Evolutionary conservation across 2,329 filamentous ascomycete species (phyloP).

Genomic region (Lachnellula subtilissima): DNA sequence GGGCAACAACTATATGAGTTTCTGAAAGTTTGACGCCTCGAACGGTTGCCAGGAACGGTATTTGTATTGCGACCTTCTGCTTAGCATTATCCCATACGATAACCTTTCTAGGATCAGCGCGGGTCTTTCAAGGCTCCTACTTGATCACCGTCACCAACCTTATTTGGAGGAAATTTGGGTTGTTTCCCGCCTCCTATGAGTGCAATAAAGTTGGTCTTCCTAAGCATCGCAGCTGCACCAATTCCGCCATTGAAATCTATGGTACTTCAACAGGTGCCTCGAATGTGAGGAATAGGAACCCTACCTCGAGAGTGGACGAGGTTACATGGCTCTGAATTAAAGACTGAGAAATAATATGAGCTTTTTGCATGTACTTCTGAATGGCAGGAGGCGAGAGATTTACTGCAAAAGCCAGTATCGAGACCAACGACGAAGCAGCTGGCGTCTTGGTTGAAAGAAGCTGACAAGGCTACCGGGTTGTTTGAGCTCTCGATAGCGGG

Average conservation of each 20-base stretch:
- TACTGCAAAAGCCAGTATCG: constrained; percentile 80
- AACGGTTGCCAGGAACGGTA: constrained; percentile 77
- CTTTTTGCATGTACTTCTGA: neutral
- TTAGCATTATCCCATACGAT: constrained; percentile 90
- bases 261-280: constrained; percentile 12
- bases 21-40: constrained; percentile 73
- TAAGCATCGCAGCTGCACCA: constrained; percentile 80
- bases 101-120: constrained; percentile 43
- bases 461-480: constrained; percentile 72
- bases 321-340: constrained; percentile 67
- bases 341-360: constrained; percentile 47
- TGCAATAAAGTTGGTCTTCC: constrained; percentile 79
- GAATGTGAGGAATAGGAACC: constrained; percentile 3
- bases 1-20: constrained; percentile 71
- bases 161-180: constrained; percentile 83
- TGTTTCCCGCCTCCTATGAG: constrained; percentile 82
- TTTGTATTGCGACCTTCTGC: constrained; percentile 66
- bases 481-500: constrained; percentile 75
- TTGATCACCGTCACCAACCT: constrained; percentile 44
- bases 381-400: constrained; percentile 27
- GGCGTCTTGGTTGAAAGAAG: constrained; percentile 78
- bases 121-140: neutral
- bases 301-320: constrained; percentile 59
- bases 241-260: constrained; percentile 77
- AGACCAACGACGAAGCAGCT: constrained; percentile 85